Conservation (phyloP, 176 grass and related monocot species). For the Juncus effusus region DNA sequence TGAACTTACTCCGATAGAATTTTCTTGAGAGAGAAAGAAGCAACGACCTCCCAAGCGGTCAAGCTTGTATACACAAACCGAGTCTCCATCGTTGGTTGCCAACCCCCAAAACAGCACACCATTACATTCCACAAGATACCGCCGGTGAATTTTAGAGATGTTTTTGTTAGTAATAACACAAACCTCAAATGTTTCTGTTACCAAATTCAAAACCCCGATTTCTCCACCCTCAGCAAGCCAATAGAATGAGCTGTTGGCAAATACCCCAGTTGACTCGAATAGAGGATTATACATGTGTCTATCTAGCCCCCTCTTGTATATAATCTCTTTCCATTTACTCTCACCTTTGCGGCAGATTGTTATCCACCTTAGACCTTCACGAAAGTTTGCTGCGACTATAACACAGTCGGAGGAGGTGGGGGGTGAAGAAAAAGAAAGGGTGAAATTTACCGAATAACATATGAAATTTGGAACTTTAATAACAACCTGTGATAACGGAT, state of each 20-base stretch:
- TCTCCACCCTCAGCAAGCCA: no score
- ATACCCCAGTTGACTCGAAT: no score
- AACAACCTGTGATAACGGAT: background rate
- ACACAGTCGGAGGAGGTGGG: background rate
- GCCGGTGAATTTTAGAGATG: no score
- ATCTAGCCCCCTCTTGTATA: no score
- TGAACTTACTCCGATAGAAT: background rate
- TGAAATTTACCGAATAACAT: background rate
- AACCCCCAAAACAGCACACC: background rate
- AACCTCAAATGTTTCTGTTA: no score
- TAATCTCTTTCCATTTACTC: no score
- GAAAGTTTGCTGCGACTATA: background rate
- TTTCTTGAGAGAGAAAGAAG: constrained; percentile 5
- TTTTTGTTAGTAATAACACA: no score
- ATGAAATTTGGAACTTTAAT: background rate
- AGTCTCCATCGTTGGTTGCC: background rate
- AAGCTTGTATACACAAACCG: background rate
- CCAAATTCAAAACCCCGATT: no score
- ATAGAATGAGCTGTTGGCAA: no score
- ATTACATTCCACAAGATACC: background rate
- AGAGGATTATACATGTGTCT: no score
- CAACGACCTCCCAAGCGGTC: background rate
- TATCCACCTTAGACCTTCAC: background rate
- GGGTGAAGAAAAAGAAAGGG: background rate
- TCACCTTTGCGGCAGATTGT: background rate